phyloP scores from a whole-genome alignment of 106 monocot species.

The Vanilla planifolia region DNA sequence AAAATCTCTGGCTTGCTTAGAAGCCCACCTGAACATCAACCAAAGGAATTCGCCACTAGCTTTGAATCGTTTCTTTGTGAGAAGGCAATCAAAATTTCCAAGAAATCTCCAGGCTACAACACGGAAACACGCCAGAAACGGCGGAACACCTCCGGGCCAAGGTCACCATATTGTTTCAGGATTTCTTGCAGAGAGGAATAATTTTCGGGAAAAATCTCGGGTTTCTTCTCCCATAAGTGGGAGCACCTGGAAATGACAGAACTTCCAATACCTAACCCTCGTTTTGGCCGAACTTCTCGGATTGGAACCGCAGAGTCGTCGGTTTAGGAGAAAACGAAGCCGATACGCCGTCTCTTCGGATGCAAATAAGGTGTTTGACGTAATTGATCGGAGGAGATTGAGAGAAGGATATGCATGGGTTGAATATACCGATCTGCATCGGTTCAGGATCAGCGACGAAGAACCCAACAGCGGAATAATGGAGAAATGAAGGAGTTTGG shows the following conservation, averaged over 20 bases:
- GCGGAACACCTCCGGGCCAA: slow-evolving; percentile 62
- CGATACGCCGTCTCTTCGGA: background rate
- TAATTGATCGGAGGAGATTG: background rate
- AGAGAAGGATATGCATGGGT: slow-evolving; percentile 1
- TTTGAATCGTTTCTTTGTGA: slow-evolving; percentile 7
- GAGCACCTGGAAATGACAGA: slow-evolving; percentile 31
- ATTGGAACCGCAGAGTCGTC: background rate
- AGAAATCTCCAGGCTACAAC: slow-evolving; percentile 47
- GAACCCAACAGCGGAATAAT: no score
- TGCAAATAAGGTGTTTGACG: slow-evolving; percentile 5
- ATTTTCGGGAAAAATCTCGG: slow-evolving; percentile 17
- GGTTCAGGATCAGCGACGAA: background rate
- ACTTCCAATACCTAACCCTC: slow-evolving; percentile 17
- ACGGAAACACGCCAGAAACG: slow-evolving; percentile 53
- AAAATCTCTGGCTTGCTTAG: slow-evolving; percentile 30
- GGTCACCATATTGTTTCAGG: slow-evolving; percentile 28
- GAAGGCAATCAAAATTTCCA: slow-evolving; percentile 39
- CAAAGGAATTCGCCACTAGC: slow-evolving; percentile 37
- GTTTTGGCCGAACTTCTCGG: slow-evolving; percentile 7
- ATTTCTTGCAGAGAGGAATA: slow-evolving; percentile 37
- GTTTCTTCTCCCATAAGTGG: slow-evolving; percentile 31
- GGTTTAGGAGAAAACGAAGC: background rate
- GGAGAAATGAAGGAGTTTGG: no score
- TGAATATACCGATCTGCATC: background rate
- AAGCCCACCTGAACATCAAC: slow-evolving; percentile 64